Evolutionary conservation across 129 eudicot genomes (phyloP).

Genomic region (Lactuca sativa): DNA sequence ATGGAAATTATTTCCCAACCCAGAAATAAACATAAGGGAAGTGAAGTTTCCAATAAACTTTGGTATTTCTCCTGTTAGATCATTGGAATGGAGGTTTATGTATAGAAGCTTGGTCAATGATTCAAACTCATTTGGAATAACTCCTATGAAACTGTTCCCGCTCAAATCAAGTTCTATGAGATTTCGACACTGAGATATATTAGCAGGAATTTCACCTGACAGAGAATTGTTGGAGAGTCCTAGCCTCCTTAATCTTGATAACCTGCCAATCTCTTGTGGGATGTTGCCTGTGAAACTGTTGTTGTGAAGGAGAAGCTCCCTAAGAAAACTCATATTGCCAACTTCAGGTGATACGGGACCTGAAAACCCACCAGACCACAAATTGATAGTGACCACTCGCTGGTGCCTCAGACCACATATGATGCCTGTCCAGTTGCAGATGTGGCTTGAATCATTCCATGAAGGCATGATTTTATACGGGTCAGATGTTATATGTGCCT

Average conservation of each 20-base stretch:
- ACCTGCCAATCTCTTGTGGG: conserved; percentile 26
- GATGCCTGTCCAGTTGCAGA: conserved; percentile 36
- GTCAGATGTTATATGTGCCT: conserved; percentile 23
- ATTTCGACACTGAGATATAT: conserved; percentile 15
- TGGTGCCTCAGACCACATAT: conserved; percentile 22
- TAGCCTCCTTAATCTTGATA: conserved; percentile 24
- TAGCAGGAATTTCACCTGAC: conserved; percentile 32
- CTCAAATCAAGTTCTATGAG: conserved; percentile 14
- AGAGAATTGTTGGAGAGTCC: conserved; percentile 25
- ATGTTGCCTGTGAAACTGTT: conserved; percentile 31
- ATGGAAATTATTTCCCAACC: neutral
- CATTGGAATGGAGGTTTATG: neutral
- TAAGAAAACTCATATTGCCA: conserved; percentile 37
- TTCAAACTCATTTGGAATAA: conserved; percentile 17
- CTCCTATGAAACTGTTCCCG: conserved; percentile 13
- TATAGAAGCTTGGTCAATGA: conserved; percentile 21
- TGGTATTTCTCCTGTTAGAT: conserved; percentile 28
- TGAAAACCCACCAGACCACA: conserved; percentile 21
- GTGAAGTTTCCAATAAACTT: conserved; percentile 5
- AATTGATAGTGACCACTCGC: conserved; percentile 26
- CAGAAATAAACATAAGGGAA: conserved; percentile 1
- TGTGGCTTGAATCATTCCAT: conserved; percentile 33
- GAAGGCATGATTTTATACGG: conserved; percentile 25
- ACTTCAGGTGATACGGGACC: conserved; percentile 40
- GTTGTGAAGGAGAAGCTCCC: conserved; percentile 19